Base-by-base conservation (phyloP, 2,329 filamentous ascomycete species). In the Ciborinia camelliae region DNA sequence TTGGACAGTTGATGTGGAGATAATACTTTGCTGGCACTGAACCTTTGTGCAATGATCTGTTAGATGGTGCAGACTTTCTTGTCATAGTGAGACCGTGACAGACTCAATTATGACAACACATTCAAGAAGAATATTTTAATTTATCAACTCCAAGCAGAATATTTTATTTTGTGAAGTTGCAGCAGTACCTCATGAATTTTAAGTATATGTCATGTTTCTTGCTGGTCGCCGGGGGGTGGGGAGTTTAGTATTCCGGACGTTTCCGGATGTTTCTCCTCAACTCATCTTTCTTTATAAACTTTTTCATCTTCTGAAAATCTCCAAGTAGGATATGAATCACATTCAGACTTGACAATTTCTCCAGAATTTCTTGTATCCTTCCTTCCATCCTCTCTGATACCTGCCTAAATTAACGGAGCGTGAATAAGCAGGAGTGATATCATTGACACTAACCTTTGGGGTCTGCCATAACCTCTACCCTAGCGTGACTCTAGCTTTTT, bases 401-500 rank as follows among this genome's bases (percentile, higher is more conserved):
- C 8, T 47, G 30, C 23, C 12, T 32, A 35, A 18, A 14, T 28
- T 9, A 20, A 55, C 10, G n/a, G 35, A 30, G 23, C 9, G 30
- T 37, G 45, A 45, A 52, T 37, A 50, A 61, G 5, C n/a, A 4
- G 26, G 14, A n/a, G 20, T 39, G 23, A 41, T 28, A 51, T 39
- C 32, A 30, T 58, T 23, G 12, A 32, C 23, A 64, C 32, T 23
- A 43, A 52, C 30, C 20, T 15, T 35, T 28, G 43, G 62, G 62
- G 62, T 61, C 62, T 61, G 62, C 62, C 62, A 52, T 41, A 50
- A 64, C 55, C 32, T 60, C 15, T 26, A 26, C 28, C 28, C 23
- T 61, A 61, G 39, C 39, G 53, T 51, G 28, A 61, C 32, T 45
- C 14, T 61, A 61, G 32, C 9, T 26, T 3, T 15, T 55, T 23